phyloP scores from a whole-genome alignment of 331 rosid genomes.

The Acacia concinna region DNA sequence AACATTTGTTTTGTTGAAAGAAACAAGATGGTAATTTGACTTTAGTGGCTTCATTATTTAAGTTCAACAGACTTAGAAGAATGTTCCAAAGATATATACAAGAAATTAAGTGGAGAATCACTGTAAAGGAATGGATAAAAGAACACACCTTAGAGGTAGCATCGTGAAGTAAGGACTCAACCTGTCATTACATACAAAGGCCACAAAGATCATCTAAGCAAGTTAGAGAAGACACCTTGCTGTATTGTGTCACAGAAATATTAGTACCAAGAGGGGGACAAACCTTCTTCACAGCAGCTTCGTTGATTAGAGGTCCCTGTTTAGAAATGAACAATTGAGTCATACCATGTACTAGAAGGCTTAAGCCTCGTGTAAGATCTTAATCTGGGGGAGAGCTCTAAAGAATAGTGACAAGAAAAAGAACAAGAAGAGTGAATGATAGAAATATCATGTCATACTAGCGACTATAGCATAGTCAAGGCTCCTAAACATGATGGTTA shows the following conservation, averaged over 20 bases:
- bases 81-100: not conserved
- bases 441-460: not conserved
- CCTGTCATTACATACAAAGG: conserved; percentile 53
- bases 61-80: not conserved
- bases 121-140: conserved; percentile 27
- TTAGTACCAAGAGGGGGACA: conserved; percentile 32
- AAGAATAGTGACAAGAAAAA: conserved; percentile 19
- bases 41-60: not conserved
- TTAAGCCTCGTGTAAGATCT: conserved; percentile 9
- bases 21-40: not conserved
- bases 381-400: conserved; percentile 6
- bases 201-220: conserved; percentile 10
- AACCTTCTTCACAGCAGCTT: conserved; percentile 96
- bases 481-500: not conserved
- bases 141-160: conserved; percentile 81
- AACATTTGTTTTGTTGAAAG: not conserved
- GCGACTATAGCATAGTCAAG: conserved; percentile 3
- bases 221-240: conserved; percentile 21
- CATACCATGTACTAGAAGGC: conserved; percentile 18
- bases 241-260: conserved; percentile 24
- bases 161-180: conserved; percentile 74
- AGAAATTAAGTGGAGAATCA: conserved; percentile 15
- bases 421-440: not conserved
- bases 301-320: conserved; percentile 97
- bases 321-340: conserved; percentile 39